Conservation (phyloP, 2,329 filamentous ascomycete genomes). For the Ascochyta pisi region DNA sequence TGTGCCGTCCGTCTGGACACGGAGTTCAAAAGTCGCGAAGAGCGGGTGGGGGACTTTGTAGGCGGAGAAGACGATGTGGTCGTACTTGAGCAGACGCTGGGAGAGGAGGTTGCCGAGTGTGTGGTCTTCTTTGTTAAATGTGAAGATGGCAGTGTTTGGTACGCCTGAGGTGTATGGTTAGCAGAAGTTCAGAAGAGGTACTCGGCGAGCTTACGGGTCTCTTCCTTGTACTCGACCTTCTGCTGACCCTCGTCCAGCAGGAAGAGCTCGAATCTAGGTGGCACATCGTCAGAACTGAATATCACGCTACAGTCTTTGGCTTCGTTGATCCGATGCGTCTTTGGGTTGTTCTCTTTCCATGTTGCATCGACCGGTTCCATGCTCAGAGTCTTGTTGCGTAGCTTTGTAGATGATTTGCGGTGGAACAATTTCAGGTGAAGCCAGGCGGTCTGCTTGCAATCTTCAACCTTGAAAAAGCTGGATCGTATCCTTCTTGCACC, state of each 20-base stretch:
- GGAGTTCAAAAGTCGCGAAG: constrained; percentile 67
- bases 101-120: constrained; percentile 90
- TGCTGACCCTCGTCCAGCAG: constrained; percentile 86
- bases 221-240: constrained; percentile 87
- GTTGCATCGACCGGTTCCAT: not conserved
- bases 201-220: constrained; percentile 74
- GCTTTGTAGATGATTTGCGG: not conserved
- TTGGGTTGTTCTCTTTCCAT: not conserved
- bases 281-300: constrained; percentile 4
- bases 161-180: constrained; percentile 66
- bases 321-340: not conserved
- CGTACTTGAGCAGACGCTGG: constrained; percentile 82
- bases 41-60: constrained; percentile 72
- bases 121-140: constrained; percentile 96
- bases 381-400: not conserved
- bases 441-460: not conserved
- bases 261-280: constrained; percentile 82
- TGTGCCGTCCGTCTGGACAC: constrained; percentile 89
- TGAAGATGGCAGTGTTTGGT: constrained; percentile 93
- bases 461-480: not conserved
- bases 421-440: not conserved
- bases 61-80: constrained; percentile 85
- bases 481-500: not conserved
- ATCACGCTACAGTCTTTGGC: not conserved
- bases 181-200: constrained; percentile 2